Conservation (phyloP, 192 early-diverging fungal genomes). For the Coemansia sp. region DNA sequence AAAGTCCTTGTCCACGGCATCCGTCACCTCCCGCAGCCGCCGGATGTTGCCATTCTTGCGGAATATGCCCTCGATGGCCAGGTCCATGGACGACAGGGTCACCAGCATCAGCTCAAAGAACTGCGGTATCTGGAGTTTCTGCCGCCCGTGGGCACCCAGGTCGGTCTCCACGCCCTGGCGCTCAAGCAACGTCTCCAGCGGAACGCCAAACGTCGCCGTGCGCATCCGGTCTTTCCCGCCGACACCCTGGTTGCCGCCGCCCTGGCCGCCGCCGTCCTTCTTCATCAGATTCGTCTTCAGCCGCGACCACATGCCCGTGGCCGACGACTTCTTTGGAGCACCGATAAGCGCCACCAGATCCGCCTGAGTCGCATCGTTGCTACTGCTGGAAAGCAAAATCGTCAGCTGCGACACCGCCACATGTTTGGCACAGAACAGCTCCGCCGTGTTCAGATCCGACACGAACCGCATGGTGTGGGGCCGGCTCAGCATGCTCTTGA, state of each 20-base stretch:
- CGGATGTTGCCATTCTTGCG: slow-evolving; percentile 97
- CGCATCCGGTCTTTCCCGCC: slow-evolving; percentile 43
- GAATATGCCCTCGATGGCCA: slow-evolving; percentile 92
- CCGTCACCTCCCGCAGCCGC: slow-evolving; percentile 77
- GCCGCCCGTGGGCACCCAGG: slow-evolving; percentile 56
- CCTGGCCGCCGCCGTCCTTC: slow-evolving; percentile 30
- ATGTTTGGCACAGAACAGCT: slow-evolving; percentile 78
- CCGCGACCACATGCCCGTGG: slow-evolving; percentile 62
- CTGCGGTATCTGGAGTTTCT: slow-evolving; percentile 69
- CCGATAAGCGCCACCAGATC: slow-evolving; percentile 77
- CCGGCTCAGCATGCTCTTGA: slow-evolving; percentile 46
- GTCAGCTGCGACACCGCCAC: slow-evolving; percentile 74
- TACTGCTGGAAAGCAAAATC: slow-evolving; percentile 59
- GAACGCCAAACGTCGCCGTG: slow-evolving; percentile 86
- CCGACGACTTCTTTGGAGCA: slow-evolving; percentile 58
- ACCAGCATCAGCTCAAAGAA: slow-evolving; percentile 79
- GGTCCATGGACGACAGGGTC: slow-evolving; percentile 62
- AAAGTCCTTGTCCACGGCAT: slow-evolving; percentile 80
- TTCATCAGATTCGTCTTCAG: slow-evolving; percentile 61
- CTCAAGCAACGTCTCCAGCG: slow-evolving; percentile 78
- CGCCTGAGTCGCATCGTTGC: slow-evolving; percentile 61
- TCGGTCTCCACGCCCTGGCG: slow-evolving; percentile 77
- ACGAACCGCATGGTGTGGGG: slow-evolving; percentile 46
- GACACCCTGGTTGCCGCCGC: background rate
- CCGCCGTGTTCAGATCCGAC: slow-evolving; percentile 61